Percentiles rank a stretch among this genome's conserved stretches.
Conservation (phyloP, 1,139 yeast species). For the Trichomonascaceae sp. region DNA sequence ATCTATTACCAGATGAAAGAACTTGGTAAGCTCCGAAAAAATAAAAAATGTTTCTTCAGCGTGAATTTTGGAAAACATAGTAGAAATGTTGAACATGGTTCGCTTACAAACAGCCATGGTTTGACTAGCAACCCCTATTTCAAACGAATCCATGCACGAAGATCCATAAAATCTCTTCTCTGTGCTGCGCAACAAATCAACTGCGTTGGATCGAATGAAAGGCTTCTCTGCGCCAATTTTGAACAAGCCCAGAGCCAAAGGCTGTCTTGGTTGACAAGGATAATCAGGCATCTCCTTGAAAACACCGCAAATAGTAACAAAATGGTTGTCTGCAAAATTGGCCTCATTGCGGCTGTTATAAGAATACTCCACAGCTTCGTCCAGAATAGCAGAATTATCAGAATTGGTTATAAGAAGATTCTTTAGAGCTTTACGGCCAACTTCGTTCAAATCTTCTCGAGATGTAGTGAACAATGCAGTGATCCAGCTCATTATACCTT, state of each 20-base stretch:
- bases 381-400: constrained; percentile 49
- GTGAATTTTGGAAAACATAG: constrained; percentile 52
- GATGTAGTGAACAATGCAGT: constrained; percentile 58
- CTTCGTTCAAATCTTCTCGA: constrained; percentile 51
- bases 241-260: constrained; percentile 59
- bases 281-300: constrained; percentile 40
- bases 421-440: constrained; percentile 68
- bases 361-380: constrained; percentile 63
- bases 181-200: constrained; percentile 48
- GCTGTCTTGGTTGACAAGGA: constrained; percentile 47
- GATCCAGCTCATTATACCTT: constrained; percentile 70
- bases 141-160: constrained; percentile 43
- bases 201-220: constrained; percentile 58
- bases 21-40: constrained; percentile 67
- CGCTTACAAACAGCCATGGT: constrained; percentile 73
- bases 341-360: constrained; percentile 37
- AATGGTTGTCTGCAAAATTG: constrained; percentile 55
- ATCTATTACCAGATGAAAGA: constrained; percentile 54
- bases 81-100: constrained; percentile 63
- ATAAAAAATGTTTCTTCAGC: constrained; percentile 54
- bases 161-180: constrained; percentile 50
- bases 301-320: constrained; percentile 62
- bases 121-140: constrained; percentile 57
- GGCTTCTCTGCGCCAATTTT: constrained; percentile 62
- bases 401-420: constrained; percentile 60